phyloP scores from a whole-genome alignment of 805 yeast species.

The Starmera caribaea region DNA sequence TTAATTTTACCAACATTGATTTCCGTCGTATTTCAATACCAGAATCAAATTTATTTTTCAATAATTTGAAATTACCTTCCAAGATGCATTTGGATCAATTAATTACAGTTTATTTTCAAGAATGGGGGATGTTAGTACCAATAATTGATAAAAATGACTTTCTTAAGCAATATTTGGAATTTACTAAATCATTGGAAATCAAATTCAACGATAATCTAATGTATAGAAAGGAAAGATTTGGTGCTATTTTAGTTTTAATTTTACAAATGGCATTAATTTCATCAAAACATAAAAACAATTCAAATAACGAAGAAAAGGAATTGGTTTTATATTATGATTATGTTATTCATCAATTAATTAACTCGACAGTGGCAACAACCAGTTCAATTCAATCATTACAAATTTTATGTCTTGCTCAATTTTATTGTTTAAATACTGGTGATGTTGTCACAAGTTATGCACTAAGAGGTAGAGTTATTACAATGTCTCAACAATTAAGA shows the following conservation, averaged over 20 bases:
- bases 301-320: constrained; percentile 7
- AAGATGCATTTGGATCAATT: constrained; percentile 58
- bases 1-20: constrained; percentile 25
- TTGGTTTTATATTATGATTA: constrained; percentile 44
- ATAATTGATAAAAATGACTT: constrained; percentile 64
- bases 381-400: constrained; percentile 66
- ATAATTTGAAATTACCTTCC: constrained; percentile 34
- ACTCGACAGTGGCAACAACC: constrained; percentile 47
- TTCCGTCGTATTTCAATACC: constrained; percentile 26
- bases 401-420: constrained; percentile 54
- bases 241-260: constrained; percentile 38
- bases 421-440: constrained; percentile 65
- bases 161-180: constrained; percentile 42
- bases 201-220: constrained; percentile 31
- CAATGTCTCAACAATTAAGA: constrained; percentile 80
- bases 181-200: constrained; percentile 36
- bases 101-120: constrained; percentile 58
- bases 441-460: constrained; percentile 68
- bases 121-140: constrained; percentile 70
- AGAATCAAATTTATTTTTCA: constrained; percentile 39
- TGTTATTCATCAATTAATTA: constrained; percentile 51
- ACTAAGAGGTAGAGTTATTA: constrained; percentile 62
- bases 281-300: constrained; percentile 7
- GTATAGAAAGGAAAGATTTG: constrained; percentile 42
- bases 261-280: constrained; percentile 36